Evolutionary conservation across 2,329 filamentous ascomycete genomes (phyloP).

Genomic region (Chrysoporthe deuterocubensis): DNA sequence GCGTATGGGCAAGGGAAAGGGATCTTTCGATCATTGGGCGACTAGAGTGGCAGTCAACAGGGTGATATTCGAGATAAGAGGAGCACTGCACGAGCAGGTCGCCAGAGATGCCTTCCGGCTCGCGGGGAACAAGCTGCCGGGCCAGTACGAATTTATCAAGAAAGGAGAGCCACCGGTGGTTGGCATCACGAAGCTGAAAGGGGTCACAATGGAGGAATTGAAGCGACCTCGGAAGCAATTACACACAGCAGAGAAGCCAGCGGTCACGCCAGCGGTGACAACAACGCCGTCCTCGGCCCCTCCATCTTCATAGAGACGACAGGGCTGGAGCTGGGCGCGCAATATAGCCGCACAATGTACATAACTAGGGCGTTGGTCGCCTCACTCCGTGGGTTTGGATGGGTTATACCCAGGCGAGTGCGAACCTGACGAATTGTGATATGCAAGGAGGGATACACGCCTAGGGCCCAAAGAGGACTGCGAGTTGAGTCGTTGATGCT

Average conservation of each 20-base stretch:
- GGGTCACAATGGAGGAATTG: conserved; percentile 80
- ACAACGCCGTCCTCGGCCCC: conserved; percentile 40
- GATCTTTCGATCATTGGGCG: conserved; percentile 96
- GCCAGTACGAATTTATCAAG: conserved; percentile 90
- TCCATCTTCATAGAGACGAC: conserved; percentile 39
- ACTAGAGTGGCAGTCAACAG: conserved; percentile 87
- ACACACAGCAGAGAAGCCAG: conserved; percentile 47
- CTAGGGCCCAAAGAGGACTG: neutral
- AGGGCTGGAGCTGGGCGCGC: conserved; percentile 29
- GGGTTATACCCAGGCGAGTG: neutral
- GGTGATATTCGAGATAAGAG: conserved; percentile 90
- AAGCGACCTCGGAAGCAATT: conserved; percentile 77
- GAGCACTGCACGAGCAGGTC: conserved; percentile 91
- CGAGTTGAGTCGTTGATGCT: neutral
- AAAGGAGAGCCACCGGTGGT: conserved; percentile 90
- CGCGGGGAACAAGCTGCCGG: conserved; percentile 92
- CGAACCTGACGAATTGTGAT: neutral
- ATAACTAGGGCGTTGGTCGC: neutral
- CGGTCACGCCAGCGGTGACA: conserved; percentile 37
- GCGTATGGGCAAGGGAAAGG: conserved; percentile 99
- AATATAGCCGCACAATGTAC: conserved; percentile 17
- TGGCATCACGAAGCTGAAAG: conserved; percentile 83
- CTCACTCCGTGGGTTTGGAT: neutral
- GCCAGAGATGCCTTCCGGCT: conserved; percentile 91
- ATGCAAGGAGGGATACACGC: neutral